A percentile compares a stretch with the other conserved stretches of the same genome.
Evolutionary conservation across 805 yeast genomes (phyloP).

Genomic region (Sugiyamaella mastotermitis): DNA sequence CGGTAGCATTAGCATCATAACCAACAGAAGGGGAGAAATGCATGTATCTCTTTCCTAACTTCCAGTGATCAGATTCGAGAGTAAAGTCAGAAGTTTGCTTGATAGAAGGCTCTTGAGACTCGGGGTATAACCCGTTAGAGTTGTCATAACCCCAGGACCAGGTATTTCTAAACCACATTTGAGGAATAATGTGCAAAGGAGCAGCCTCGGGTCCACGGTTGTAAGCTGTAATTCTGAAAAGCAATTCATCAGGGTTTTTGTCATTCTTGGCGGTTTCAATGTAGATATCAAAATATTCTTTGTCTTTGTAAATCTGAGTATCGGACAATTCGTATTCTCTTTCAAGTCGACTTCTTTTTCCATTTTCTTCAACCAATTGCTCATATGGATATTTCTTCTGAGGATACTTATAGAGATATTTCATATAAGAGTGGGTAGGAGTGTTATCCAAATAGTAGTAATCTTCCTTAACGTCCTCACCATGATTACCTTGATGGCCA

Average conservation of each 20-base stretch:
- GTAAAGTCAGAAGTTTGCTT: slow-evolving; percentile 26
- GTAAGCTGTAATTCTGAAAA: slow-evolving; percentile 81
- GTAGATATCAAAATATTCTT: slow-evolving; percentile 78
- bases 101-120: slow-evolving; percentile 6
- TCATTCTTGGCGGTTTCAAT: slow-evolving; percentile 87
- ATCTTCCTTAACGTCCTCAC: slow-evolving; percentile 77
- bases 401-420: slow-evolving; percentile 89
- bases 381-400: slow-evolving; percentile 78
- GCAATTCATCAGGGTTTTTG: slow-evolving; percentile 71
- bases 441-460: slow-evolving; percentile 80
- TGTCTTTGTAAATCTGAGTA: slow-evolving; percentile 57
- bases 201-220: slow-evolving; percentile 79
- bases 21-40: slow-evolving; percentile 86
- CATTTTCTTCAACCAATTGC: slow-evolving; percentile 62
- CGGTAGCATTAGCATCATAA: slow-evolving; percentile 43
- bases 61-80: slow-evolving; percentile 58
- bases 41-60: slow-evolving; percentile 59
- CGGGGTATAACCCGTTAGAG: not conserved
- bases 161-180: slow-evolving; percentile 75
- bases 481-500: slow-evolving; percentile 92
- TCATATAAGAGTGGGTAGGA: slow-evolving; percentile 90
- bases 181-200: slow-evolving; percentile 85
- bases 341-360: slow-evolving; percentile 57
- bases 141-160: slow-evolving; percentile 82
- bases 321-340: slow-evolving; percentile 79